Conservation (phyloP, 208 protist species). For the Vickermania spadyakhi region DNA sequence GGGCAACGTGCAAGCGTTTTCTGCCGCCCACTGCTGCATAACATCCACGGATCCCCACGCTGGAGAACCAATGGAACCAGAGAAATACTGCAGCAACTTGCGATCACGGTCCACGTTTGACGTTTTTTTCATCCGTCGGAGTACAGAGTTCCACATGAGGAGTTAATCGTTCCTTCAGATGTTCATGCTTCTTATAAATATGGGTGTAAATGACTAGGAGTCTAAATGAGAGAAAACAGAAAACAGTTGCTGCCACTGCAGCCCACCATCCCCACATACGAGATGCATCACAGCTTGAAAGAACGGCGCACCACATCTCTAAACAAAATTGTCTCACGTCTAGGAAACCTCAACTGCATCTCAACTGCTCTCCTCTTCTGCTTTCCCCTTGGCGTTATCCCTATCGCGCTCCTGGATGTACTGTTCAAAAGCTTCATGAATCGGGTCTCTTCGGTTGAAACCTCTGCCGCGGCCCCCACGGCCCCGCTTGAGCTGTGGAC, state of each 20-base stretch:
- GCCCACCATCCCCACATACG: too few relatives aligned
- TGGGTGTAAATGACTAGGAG: too few relatives aligned
- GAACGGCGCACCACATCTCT: too few relatives aligned
- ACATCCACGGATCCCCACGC: neutral
- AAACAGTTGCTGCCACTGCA: too few relatives aligned
- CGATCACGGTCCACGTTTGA: too few relatives aligned
- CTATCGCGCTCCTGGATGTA: conserved; percentile 22
- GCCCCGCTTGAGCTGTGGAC: conserved; percentile 18
- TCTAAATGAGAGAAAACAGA: too few relatives aligned
- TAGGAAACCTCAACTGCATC: neutral
- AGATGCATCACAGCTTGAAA: too few relatives aligned
- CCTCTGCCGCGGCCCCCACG: conserved; percentile 16
- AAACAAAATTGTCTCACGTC: too few relatives aligned
- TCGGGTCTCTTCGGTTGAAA: conserved; percentile 10
- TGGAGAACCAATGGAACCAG: neutral
- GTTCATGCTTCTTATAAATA: too few relatives aligned
- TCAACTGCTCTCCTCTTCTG: neutral
- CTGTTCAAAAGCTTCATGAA: conserved; percentile 32
- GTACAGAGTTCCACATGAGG: too few relatives aligned
- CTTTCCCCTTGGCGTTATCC: neutral
- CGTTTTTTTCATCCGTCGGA: too few relatives aligned
- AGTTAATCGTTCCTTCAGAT: too few relatives aligned
- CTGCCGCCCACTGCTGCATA: neutral
- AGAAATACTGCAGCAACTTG: neutral
- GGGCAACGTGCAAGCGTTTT: neutral